phyloP scores from a whole-genome alignment of 75 land plant species.

The Chamaecyparis obtusa region DNA sequence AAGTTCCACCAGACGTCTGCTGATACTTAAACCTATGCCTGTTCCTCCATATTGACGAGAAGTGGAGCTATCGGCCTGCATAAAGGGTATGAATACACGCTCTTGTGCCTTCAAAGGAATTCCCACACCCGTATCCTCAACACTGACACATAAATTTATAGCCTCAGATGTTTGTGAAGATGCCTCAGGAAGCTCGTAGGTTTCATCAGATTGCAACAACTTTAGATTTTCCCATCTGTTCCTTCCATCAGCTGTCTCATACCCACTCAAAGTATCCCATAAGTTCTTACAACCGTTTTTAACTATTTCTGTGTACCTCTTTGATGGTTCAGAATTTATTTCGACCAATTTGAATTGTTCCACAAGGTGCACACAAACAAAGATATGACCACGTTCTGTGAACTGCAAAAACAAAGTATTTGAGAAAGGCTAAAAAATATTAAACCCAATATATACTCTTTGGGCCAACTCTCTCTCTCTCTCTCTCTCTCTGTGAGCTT shows the following conservation, averaged over 20 bases:
- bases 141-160: constrained; percentile 67
- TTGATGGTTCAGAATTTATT: constrained; percentile 23
- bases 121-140: constrained; percentile 92
- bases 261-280: constrained; percentile 78
- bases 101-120: constrained; percentile 79
- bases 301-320: constrained; percentile 12
- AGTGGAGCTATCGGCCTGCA: constrained; percentile 85
- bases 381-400: constrained; percentile 86
- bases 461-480: too few relatives aligned
- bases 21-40: constrained; percentile 92
- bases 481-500: too few relatives aligned
- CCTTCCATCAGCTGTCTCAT: constrained; percentile 61
- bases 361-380: constrained; percentile 79
- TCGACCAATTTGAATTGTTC: constrained; percentile 53
- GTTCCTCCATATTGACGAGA: constrained; percentile 89
- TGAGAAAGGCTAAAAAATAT: not conserved
- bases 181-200: constrained; percentile 6
- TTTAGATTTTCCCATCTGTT: constrained; percentile 69
- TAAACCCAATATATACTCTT: not conserved
- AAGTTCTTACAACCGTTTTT: constrained; percentile 10
- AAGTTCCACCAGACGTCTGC: constrained; percentile 78
- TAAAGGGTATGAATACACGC: constrained; percentile 86
- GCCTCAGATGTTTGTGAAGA: constrained; percentile 25
- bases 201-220: constrained; percentile 36
- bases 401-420: constrained; percentile 54